These are phyloP conservation scores for Geosiphon pyriformis DNA, from an alignment of 192 early-diverging fungal genomes.

Conservation along the genomic window DNA sequence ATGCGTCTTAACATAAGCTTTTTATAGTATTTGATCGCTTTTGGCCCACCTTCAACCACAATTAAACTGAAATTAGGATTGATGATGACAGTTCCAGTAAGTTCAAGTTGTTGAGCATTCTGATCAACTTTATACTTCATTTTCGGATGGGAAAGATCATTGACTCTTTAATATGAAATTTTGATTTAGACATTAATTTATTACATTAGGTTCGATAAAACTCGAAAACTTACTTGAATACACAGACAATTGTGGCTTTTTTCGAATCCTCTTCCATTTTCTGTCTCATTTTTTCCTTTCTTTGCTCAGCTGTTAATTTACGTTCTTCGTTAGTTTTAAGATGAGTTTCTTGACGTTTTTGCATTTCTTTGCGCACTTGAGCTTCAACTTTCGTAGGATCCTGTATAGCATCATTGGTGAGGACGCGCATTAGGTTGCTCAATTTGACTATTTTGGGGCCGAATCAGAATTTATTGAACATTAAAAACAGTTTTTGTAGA, in stretches of 20 bases:
- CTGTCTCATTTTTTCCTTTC: slow-evolving; percentile 63
- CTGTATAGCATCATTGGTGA: slow-evolving; percentile 91
- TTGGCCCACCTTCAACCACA: slow-evolving; percentile 89
- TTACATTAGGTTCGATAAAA: neutral
- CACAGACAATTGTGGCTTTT: slow-evolving; percentile 69
- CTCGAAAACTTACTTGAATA: slow-evolving; percentile 63
- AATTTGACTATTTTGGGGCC: slow-evolving; percentile 55
- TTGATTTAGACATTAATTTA: neutral
- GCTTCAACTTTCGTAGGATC: slow-evolving; percentile 95
- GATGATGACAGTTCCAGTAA: slow-evolving; percentile 79
- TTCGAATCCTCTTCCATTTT: slow-evolving; percentile 73
- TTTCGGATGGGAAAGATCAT: slow-evolving; percentile 72
- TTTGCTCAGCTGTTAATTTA: slow-evolving; percentile 86
- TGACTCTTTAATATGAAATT: slow-evolving; percentile 46
- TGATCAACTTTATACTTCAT: slow-evolving; percentile 85
- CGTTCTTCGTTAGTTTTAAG: slow-evolving; percentile 75
- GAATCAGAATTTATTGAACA: neutral
- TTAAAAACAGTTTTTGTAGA: neutral
- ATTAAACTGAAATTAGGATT: slow-evolving; percentile 74
- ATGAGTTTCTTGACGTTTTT: slow-evolving; percentile 71
- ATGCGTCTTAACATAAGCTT: slow-evolving; percentile 94
- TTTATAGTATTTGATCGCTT: slow-evolving; percentile 87
- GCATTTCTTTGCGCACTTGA: slow-evolving; percentile 82
- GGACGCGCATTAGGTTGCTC: slow-evolving; percentile 89
- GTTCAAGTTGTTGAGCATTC: slow-evolving; percentile 79